Base-by-base conservation (phyloP, 352 stramenopile genomes). In the Globisporangium splendens region DNA sequence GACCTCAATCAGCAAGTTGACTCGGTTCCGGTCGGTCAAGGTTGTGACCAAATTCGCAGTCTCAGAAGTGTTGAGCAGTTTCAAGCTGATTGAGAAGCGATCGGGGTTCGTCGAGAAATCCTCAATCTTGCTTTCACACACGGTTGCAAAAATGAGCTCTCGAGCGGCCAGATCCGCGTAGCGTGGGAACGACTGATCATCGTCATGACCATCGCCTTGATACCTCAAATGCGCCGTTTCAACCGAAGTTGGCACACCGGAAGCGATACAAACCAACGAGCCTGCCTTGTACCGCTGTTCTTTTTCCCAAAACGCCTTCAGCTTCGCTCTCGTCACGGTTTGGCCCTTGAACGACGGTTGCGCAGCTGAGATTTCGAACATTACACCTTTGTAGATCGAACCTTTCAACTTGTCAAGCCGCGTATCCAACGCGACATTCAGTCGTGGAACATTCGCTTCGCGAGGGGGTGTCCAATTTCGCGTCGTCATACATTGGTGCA, bases 181-280 rank as follows among this genome's bases (percentile, higher is more conserved):
- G 17, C 39, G 39, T n/a, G 39, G 39, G 39, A 44, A 43, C 10
- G 8, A 44, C 17, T n/a, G 13, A 5, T 44, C 39, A n/a, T 44
- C 39, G 39, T 44, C 39, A n/a, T 44, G 13, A 12, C 17, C 39
- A n/a, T 44, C 39, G 17, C 3, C 39, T n/a, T 43, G 11, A 4
- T 13, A 17, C 38, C 2, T 43, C 39, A 44, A 15, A 44, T 15
- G 39, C 7, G 28, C 28, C 10, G 28, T 35, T 4, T 3, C 28
- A 35, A 35, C 3, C 3, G 2, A 8, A 8, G 7, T 35, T 35
- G 28, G 2, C 3, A 72, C 65, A 22, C 31, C 46, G 4, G 46
- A 20, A 2, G 65, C 65, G 22, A 72, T 50, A n/a, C 60, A 67
- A 17, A 72, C 65, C 4, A 72, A 41, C 39, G 65, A 68, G 8